Evolutionary conservation across 192 early-diverging fungal species (phyloP), one percentile per base, ranked within the genome.

Genomic region (Gaertneriomyces sp.): DNA sequence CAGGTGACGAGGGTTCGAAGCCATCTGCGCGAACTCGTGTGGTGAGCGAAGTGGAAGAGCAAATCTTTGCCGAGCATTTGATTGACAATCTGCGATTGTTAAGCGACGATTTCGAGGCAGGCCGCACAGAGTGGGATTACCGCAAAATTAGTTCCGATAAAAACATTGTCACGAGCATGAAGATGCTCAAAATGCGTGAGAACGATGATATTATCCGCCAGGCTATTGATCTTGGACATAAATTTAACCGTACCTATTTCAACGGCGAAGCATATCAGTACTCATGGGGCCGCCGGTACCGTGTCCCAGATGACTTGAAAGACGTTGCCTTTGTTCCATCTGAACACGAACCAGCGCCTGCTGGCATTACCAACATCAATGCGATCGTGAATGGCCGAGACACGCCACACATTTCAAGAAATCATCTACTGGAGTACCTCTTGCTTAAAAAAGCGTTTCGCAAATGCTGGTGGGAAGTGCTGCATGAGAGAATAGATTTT

Each of bases 391-490:
- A 56, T 11, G 54, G n/a, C n/a, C 25, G 25, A 33, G 25, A 33
- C 25, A 33, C 25, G 12, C 39, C 63, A 45, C n/a, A 33, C 12
- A 39, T 58, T 14, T 58, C 51, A 20, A 58, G 14, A 25, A 54
- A 60, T 33, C 65, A 67, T 47, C 44, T 67, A 9, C 40, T 46
- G 33, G 40, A 67, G 11, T 57, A 67, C 52, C 57, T 67, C 7
- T 7, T 60, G 42, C 16, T 59, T 5, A 67, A 67, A 45, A 56
- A 39, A 39, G 12, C 38, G 7, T 51, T 71, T 39, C 51, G 70
- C 14, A 66, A 69, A 42, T 71, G 70, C 66, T 71, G 70, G 70
- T 71, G 70, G 70, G 70, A 71, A 70, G 25, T 16, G 19, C 41
- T 70, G 33, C 40, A 11, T 12, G 58, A 60, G n/a, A 20, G 51